Evolutionary conservation across 1,284 basidiomycete genomes (phyloP), one percentile per base, ranked within the genome.

Genomic region (Trametes pubescens): DNA sequence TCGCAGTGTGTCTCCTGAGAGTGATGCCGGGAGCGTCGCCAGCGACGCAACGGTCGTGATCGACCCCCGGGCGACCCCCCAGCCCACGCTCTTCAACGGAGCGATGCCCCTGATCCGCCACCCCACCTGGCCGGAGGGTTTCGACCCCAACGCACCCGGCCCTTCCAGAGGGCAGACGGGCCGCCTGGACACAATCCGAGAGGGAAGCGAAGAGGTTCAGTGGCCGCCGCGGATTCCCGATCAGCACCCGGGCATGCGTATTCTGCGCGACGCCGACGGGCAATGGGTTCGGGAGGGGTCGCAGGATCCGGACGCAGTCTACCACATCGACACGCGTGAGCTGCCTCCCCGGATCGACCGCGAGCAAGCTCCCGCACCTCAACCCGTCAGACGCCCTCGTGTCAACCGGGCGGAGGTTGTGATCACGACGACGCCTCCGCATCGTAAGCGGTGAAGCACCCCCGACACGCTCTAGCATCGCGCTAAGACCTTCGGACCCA

Each of bases 261-360:
- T 66, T 47, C 49, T 26, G 37, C 61, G 43, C 24, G 54, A 61
- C 46, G 35, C 51, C 5, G 24, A 26, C 9, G 56, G 51, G 10
- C 26, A 37, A 35, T 66, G 61, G 61, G 62, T 68, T 34, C 59
- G 67, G 24, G 57, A 61, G 10, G 67, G 67, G 9, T 65, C 66
- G 14, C 37, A 64, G 32, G 56, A 47, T 11, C 67, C 67, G 6
- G 57, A 63, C 24, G 54, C 43, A 8, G 43, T 35, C 3, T 65
- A 64, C 57, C n/a, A 51, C 22, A 34, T 66, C 37, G 43, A 61
- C 32, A 35, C 21, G n/a, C 22, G 11, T 8, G 10, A 46, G 4
- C 40, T 63, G 29, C 61, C 65, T 4, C 65, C 65, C 6, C 48
- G 46, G 51, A 32, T 58, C 16, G 55, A 59, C 40, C 51, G 11